A percentile compares a stretch with the other conserved stretches of the same genome.
These are phyloP conservation scores for Licmophora abbreviata DNA, from an alignment of 108 stramenopile species.

Conservation along the genomic window DNA sequence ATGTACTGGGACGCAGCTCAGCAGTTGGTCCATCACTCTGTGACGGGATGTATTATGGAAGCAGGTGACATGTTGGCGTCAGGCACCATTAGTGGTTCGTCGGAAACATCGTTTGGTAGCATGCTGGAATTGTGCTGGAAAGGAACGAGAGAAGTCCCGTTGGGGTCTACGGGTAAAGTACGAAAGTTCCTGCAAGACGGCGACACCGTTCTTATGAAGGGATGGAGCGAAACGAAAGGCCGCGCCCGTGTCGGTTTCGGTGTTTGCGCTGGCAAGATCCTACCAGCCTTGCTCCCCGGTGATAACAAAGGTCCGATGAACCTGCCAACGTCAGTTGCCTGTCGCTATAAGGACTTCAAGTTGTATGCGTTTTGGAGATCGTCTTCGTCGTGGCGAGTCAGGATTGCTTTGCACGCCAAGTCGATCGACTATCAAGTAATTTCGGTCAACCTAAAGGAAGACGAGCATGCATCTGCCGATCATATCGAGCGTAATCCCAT, in stretches of 20 bases:
- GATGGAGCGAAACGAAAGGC: conserved; percentile 54
- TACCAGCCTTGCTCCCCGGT: conserved; percentile 47
- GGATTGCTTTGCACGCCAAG: conserved; percentile 66
- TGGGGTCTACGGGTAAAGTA: conserved; percentile 30
- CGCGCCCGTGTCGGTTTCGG: conserved; percentile 42
- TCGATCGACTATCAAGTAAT: conserved; percentile 42
- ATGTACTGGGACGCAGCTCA: conserved; percentile 89
- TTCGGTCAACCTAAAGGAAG: conserved; percentile 29
- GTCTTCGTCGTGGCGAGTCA: conserved; percentile 62
- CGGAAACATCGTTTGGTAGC: conserved; percentile 58
- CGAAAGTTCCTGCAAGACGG: conserved; percentile 86
- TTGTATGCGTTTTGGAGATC: conserved; percentile 61
- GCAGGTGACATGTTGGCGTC: conserved; percentile 84
- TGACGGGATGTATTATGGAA: conserved; percentile 83
- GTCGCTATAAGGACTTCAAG: conserved; percentile 47
- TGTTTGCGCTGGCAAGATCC: conserved; percentile 38
- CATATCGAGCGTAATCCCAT: conserved; percentile 41
- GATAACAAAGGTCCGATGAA: too few relatives aligned
- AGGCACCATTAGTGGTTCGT: conserved; percentile 80
- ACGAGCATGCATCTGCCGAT: conserved; percentile 24
- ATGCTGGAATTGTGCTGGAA: conserved; percentile 89
- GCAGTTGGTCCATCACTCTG: conserved; percentile 87
- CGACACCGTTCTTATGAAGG: conserved; percentile 78
- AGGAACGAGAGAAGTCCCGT: conserved; percentile 50
- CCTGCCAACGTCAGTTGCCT: conserved; percentile 1